These are phyloP conservation scores for Cornus suecica DNA, from an alignment of 148 eudicot species.

Conservation along the genomic window DNA sequence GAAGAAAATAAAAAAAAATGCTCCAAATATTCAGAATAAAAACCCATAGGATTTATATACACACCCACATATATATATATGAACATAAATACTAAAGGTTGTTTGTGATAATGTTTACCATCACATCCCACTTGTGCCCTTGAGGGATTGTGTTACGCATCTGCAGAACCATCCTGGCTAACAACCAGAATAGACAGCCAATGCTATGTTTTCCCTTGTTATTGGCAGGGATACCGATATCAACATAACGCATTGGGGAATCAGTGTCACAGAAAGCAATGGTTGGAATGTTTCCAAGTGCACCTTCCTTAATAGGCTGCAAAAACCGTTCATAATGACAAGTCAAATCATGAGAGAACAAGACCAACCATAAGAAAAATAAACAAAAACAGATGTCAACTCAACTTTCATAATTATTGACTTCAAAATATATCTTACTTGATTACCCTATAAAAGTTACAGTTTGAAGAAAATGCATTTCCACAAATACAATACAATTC, in stretches of 20 bases:
- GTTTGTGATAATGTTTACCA: constrained; percentile 32
- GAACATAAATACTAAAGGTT: background rate
- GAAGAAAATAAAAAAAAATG: background rate
- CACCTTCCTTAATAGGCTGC: constrained; percentile 69
- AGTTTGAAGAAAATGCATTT: background rate
- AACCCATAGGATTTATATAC: no score
- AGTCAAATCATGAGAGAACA: background rate
- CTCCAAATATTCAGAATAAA: no score
- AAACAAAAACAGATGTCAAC: no score
- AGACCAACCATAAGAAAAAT: no score
- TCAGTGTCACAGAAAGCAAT: constrained; percentile 78
- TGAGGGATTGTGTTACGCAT: constrained; percentile 55
- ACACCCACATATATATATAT: no score
- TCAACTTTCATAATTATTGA: background rate
- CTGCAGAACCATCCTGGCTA: constrained; percentile 62
- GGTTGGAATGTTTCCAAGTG: constrained; percentile 68
- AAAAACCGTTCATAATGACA: background rate
- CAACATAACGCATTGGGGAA: constrained; percentile 66
- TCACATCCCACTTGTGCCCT: constrained; percentile 63
- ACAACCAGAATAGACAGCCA: constrained; percentile 61
- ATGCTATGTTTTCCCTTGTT: constrained; percentile 76
- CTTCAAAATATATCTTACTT: no score
- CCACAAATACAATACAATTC: background rate
- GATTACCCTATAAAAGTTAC: background rate
- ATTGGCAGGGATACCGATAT: constrained; percentile 72